phyloP scores from a whole-genome alignment of 2,329 filamentous ascomycete species.

The Xylogone sp. region DNA sequence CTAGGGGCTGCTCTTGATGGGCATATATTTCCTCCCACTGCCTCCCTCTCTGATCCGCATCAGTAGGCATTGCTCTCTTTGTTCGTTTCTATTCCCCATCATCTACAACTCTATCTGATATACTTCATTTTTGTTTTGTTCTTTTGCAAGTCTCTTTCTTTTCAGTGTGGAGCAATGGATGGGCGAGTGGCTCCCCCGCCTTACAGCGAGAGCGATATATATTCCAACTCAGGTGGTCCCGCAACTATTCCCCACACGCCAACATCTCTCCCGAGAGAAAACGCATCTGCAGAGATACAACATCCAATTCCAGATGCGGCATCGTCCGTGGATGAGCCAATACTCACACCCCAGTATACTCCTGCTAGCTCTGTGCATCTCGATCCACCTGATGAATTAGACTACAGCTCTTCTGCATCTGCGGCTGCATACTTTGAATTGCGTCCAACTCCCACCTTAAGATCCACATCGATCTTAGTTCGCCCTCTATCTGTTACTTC shows the following conservation, averaged over 20 bases:
- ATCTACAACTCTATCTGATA: too few species aligned
- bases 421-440: slow-evolving; percentile 23
- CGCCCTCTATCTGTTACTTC: slow-evolving; percentile 12
- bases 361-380: slow-evolving; percentile 14
- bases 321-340: slow-evolving; percentile 16
- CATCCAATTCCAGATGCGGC: slow-evolving; percentile 11
- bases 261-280: slow-evolving; percentile 28
- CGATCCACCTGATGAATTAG: slow-evolving; percentile 8
- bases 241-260: slow-evolving; percentile 21
- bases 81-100: too few species aligned
- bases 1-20: too few species aligned
- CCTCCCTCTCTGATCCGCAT: too few species aligned
- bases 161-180: background rate
- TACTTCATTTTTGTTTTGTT: too few species aligned
- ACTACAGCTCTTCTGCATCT: slow-evolving; percentile 15
- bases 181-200: slow-evolving; percentile 48
- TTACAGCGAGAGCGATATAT: slow-evolving; percentile 55
- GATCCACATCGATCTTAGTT: background rate
- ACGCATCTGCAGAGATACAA: slow-evolving; percentile 28
- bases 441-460: slow-evolving; percentile 9
- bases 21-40: too few species aligned
- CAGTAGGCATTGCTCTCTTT: too few species aligned
- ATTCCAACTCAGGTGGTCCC: slow-evolving; percentile 37
- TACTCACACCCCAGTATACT: slow-evolving; percentile 23
- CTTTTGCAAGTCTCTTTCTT: too few species aligned